Percentiles rank a stretch among this genome's conserved stretches.
These are phyloP conservation scores for Penicillium taxi DNA, from an alignment of 495 filamentous ascomycete genomes.

Conservation along the genomic window DNA sequence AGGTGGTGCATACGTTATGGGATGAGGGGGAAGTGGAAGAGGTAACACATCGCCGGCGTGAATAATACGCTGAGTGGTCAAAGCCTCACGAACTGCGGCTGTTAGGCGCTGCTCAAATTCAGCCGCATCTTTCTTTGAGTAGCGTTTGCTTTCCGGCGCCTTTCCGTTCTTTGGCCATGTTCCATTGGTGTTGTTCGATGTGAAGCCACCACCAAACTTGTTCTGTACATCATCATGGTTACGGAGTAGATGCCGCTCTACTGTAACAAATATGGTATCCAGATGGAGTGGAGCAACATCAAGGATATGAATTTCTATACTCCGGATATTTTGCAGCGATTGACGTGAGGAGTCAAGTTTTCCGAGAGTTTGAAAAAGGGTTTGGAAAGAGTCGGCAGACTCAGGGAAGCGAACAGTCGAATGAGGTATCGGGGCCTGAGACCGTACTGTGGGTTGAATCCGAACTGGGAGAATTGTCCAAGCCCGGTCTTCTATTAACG, in stretches of 20 bases:
- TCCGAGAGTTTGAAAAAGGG: constrained; percentile 58
- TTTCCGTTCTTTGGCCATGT: constrained; percentile 34
- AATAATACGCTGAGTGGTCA: constrained; percentile 62
- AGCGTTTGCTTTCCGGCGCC: constrained; percentile 28
- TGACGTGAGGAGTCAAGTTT: constrained; percentile 48
- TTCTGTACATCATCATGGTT: constrained; percentile 55
- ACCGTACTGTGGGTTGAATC: constrained; percentile 58
- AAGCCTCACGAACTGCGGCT: constrained; percentile 66
- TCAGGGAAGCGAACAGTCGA: constrained; percentile 80
- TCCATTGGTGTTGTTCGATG: constrained; percentile 27
- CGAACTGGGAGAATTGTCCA: constrained; percentile 85
- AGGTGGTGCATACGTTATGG: constrained; percentile 75
- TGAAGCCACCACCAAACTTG: constrained; percentile 56
- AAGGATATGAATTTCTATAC: constrained; percentile 73
- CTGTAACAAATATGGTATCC: constrained; percentile 75
- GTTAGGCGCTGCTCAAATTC: constrained; percentile 59
- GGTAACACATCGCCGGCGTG: constrained; percentile 80
- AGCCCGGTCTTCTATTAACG: constrained; percentile 50
- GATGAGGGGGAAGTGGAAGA: constrained; percentile 75
- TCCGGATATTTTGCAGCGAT: constrained; percentile 46
- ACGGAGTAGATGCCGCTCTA: constrained; percentile 66
- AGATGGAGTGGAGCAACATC: constrained; percentile 73
- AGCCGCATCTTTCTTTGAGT: constrained; percentile 28
- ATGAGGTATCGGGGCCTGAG: constrained; percentile 65
- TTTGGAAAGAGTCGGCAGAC: constrained; percentile 66